Evolutionary conservation across 352 stramenopile species (phyloP), one percentile per base, ranked within the genome.

Genomic region (Globisporangium cederbergense): DNA sequence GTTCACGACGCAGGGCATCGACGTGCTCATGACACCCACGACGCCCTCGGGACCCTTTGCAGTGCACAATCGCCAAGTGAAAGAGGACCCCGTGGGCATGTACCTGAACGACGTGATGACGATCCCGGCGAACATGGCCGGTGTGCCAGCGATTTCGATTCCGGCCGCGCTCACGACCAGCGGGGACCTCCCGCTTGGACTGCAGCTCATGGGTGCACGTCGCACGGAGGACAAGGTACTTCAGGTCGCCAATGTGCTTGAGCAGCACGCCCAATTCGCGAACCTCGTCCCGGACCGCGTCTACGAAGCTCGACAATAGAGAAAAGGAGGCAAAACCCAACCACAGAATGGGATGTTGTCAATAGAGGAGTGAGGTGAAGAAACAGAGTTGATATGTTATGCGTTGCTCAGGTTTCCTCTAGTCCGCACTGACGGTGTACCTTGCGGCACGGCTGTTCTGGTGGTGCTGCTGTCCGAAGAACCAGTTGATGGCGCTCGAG

Each of bases 21-120:
- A 98, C 60, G 77, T 96, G 9, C 75, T 98, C 28, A 58, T 98
- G 45, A 94, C 87, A 0, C 90, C 90, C 5, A 95, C 88, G 11
- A 96, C 91, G 1, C 91, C 92, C 7, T 85, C 91, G 2, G 82
- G 85, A 6, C 87, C 90, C 3, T 96, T 96, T 60, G 65, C 72
- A 18, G 50, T 94, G 6, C 65, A 83, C 45, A 80, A 78, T 67
- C 78, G 81, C 30, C 76, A 83, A 54, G 62, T 70, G 11, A 76
- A 81, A 53, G 80, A 83, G 25, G 87, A 96, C 50, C 88, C 86
- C 0, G 79, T 97, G 13, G 76, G 67, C 9, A 92, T 94, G 82
- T 97, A 97, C 62, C 67, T 97, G 49, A 97, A 97, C 67, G 93
- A 98, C 62, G 86, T 98, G 25, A 96, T 98, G 77, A 98, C 91